These are phyloP conservation scores for Talaromyces thailandensis DNA, from an alignment of 495 filamentous ascomycete genomes.

Conservation along the genomic window DNA sequence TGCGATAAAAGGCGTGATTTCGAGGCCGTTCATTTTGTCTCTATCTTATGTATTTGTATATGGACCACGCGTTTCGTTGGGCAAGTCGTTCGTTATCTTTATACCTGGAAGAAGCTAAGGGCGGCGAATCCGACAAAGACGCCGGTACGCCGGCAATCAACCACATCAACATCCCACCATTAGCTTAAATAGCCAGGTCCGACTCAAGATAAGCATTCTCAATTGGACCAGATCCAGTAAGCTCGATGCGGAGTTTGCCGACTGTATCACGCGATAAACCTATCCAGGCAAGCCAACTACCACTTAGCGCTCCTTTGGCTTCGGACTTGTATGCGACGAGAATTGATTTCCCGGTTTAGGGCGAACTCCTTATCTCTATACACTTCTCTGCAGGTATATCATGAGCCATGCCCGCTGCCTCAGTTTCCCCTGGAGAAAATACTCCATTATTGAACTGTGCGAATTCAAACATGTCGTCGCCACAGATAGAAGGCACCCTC, in stretches of 20 bases:
- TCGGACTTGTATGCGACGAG: neutral
- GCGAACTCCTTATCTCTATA: neutral
- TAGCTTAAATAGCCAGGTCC: neutral
- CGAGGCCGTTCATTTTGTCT: conserved; percentile 20
- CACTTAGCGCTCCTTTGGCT: too few relatives aligned
- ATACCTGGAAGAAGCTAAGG: neutral
- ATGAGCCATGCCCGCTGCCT: neutral
- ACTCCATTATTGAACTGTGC: neutral
- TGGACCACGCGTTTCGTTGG: too few relatives aligned
- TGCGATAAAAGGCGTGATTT: conserved; percentile 21
- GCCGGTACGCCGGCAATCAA: neutral
- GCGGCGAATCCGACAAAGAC: neutral
- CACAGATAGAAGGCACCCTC: neutral
- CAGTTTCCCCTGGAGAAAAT: neutral
- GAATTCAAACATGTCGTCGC: neutral
- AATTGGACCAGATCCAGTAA: neutral
- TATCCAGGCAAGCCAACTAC: neutral
- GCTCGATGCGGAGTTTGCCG: neutral
- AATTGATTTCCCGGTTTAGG: neutral
- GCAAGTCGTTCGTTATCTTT: neutral
- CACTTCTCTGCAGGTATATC: neutral
- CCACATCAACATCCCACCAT: neutral
- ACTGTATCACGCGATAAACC: neutral
- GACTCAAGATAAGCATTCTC: neutral
- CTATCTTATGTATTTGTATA: neutral